These are phyloP conservation scores for Colletotrichum aenigma DNA, from an alignment of 2,329 filamentous ascomycete species.

Conservation along the genomic window DNA sequence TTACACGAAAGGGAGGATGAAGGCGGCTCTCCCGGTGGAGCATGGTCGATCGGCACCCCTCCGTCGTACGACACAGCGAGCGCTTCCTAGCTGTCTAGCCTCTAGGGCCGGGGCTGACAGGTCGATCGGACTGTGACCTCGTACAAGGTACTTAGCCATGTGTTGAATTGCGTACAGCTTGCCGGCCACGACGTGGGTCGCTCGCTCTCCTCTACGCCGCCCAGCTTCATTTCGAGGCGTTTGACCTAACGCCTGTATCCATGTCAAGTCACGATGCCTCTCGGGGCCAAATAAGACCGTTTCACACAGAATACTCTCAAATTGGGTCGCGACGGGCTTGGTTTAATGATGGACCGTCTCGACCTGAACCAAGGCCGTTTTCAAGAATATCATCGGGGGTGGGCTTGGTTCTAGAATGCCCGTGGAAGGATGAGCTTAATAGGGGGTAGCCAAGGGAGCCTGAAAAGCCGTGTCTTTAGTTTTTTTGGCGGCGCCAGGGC, in stretches of 20 bases:
- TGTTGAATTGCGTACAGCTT: neutral
- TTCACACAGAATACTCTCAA: neutral
- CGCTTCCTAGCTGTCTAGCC: neutral
- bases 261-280: neutral
- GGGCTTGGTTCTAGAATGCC: neutral
- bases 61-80: constrained; percentile 1
- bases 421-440: neutral
- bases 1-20: neutral
- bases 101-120: neutral
- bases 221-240: neutral
- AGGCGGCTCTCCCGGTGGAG: neutral
- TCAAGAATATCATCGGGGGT: neutral
- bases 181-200: neutral
- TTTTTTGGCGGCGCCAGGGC: neutral
- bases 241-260: neutral
- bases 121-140: neutral
- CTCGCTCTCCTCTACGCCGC: neutral
- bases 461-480: neutral
- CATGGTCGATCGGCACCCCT: constrained; percentile 10
- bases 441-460: neutral
- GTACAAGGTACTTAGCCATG: constrained; percentile 3
- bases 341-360: neutral
- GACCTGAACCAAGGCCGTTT: neutral
- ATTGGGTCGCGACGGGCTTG: neutral
- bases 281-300: neutral